These are phyloP conservation scores for Colletotrichum eleusines DNA, from an alignment of 2,329 filamentous ascomycete species.

Conservation along the genomic window DNA sequence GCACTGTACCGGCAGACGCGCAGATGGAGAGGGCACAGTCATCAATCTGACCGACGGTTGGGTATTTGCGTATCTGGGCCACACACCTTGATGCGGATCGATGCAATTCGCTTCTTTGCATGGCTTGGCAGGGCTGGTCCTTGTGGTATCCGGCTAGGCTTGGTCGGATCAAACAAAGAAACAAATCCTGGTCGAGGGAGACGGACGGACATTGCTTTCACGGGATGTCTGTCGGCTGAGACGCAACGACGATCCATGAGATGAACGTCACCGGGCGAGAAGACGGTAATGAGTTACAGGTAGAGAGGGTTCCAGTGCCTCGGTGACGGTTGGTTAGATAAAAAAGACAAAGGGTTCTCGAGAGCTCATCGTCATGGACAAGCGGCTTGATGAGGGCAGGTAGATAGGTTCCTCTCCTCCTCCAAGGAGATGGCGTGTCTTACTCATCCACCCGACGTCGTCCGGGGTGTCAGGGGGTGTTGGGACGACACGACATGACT, in stretches of 20 bases:
- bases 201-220: neutral
- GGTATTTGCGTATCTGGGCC: neutral
- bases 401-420: neutral
- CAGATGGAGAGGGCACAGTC: neutral
- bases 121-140: conserved; percentile 15
- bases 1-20: neutral
- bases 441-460: neutral
- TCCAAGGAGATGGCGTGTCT: neutral
- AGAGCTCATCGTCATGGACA: neutral
- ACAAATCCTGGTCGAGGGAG: neutral
- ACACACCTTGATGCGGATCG: neutral
- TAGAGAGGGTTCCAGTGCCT: neutral
- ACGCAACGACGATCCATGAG: neutral
- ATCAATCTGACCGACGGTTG: neutral
- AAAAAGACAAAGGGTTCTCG: neutral
- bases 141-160: neutral
- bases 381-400: neutral
- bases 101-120: conserved; percentile 1
- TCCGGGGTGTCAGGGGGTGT: neutral
- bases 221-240: neutral
- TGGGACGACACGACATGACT: neutral
- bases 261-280: neutral
- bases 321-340: neutral
- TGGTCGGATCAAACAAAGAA: neutral
- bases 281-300: neutral